Base-by-base conservation (phyloP, 352 stramenopile genomes). In the Phytophthora boehmeriae region DNA sequence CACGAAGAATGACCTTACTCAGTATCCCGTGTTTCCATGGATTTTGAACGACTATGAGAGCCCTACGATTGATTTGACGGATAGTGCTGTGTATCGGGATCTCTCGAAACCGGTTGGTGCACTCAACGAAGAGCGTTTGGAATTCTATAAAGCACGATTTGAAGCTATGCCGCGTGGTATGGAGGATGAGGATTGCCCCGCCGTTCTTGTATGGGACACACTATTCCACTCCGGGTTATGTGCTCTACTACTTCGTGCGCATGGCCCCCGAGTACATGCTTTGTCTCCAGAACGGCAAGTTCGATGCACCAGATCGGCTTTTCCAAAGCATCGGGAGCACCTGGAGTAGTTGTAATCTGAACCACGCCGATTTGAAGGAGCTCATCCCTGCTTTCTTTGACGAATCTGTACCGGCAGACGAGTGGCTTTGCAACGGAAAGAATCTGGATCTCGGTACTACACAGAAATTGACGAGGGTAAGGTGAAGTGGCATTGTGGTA, bases 11-110 rank as follows among this genome's bases (percentile, higher is more conserved):
- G 92, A 98, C 48, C 59, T 98, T 14, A 97, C 86, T 14, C 95
- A 99, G 59, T 99, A 99, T 73, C 96, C 96, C 0, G 94, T 99
- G n/a, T 98, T 99, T 75, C 97, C 97, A 22, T 99, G 97, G 97
- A 80, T 99, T 8, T 48, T 99, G 27, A 73, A 57, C 23, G 89
- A 98, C 68, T 99, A 99, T 68, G 57, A 73, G 17, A 92, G 74
- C 36, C 17, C 61, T 8, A 88, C 73, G 13, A 78, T 99, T 6
- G 88, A 98, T 64, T 70, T 98, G 34, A 83, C 60, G 0, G 68
- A 97, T 71, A 61, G 83, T 19, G 62, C 69, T 0, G 92, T 88
- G 5, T 99, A 97, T 68, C 90, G 97, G 5, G 95, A 99, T 74
- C 73, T 99, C 17, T 92, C 87, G 4, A 98, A 98, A 54, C 97